Evolutionary conservation across 2,329 filamentous ascomycete genomes (phyloP), one percentile per base, ranked within the genome.

Genomic region (Plenodomus lindquistii): DNA sequence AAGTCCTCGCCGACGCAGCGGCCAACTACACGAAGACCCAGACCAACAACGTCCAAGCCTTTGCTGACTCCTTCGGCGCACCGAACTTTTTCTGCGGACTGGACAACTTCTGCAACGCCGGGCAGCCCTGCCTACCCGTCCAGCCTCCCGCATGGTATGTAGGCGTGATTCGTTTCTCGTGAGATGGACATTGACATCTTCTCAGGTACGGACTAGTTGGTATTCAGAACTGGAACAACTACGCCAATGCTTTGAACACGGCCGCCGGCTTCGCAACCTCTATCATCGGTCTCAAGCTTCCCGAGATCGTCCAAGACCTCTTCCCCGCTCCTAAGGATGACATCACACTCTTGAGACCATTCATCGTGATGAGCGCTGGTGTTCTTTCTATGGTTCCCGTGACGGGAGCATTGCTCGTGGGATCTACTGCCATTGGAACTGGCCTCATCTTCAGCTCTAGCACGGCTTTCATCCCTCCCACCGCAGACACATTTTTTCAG

Each of bases 221-320:
- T 29, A 51, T 51, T n/a, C 48, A 51, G 22, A 51, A 51, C 36
- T 51, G 43, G 36, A 51, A 47, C 43, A 51, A 51, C 40, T 51
- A 51, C 35, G 46, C 46, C 43, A 46, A 51, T 20, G 18, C 21
- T 15, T 36, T 51, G 22, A 51, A 51, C 21, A 51, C 48, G 4
- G 43, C 48, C n/a, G 39, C 46, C 16, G 36, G 7, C 7, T 51
- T 51, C 19, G 43, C 48, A 5, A n/a, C 43, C 10, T 51, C 48
- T 13, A 51, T 51, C 19, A 16, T 51, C 19, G 34, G 39, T 15
- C 37, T 46, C 5, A 51, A 37, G 17, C 43, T 51, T 6, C 31
- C 21, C 9, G 40, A 43, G 20, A 40, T 46, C 29, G 43, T 51
- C 9, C 9, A 16, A 27, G 43, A 51, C 37, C 19, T 51, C 20